These are phyloP conservation scores for Metschnikowia continentalis DNA, from an alignment of 805 yeast genomes.

Conservation along the genomic window DNA sequence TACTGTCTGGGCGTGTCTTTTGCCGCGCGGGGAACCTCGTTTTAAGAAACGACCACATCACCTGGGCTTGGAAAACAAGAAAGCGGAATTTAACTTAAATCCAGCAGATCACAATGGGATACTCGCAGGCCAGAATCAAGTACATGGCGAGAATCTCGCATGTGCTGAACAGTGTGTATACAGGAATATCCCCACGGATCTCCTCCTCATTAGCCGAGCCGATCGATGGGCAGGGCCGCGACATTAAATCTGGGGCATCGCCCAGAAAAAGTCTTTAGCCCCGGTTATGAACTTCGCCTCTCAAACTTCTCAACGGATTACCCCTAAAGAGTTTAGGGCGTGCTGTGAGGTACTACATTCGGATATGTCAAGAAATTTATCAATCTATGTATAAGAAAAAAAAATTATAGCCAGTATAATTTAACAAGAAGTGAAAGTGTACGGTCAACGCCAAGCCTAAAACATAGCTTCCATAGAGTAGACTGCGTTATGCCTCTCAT, in stretches of 20 bases:
- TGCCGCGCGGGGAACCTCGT: not conserved
- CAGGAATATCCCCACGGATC: not conserved
- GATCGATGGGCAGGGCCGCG: not conserved
- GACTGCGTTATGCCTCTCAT: slow-evolving; percentile 29
- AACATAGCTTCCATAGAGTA: slow-evolving; percentile 40
- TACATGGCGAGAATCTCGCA: not conserved
- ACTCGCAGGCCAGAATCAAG: not conserved
- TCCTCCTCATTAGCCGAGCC: not conserved
- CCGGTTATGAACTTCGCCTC: not conserved
- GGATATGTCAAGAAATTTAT: not conserved
- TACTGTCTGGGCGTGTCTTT: not conserved
- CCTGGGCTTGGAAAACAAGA: not conserved
- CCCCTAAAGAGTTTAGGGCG: not conserved
- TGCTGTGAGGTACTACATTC: too few species aligned
- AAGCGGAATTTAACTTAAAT: not conserved
- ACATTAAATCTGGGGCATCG: not conserved
- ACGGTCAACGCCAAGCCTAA: slow-evolving; percentile 12
- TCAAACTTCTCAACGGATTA: not conserved
- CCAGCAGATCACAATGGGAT: not conserved
- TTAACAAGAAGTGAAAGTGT: not conserved
- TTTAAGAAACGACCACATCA: not conserved
- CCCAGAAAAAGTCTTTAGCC: not conserved
- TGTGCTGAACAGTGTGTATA: not conserved
- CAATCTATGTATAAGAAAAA: not conserved
- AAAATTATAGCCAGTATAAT: slow-evolving; percentile 1